Base-by-base conservation (phyloP, 768 basidiomycete species). In the Lactifluus hygrophoroides region DNA sequence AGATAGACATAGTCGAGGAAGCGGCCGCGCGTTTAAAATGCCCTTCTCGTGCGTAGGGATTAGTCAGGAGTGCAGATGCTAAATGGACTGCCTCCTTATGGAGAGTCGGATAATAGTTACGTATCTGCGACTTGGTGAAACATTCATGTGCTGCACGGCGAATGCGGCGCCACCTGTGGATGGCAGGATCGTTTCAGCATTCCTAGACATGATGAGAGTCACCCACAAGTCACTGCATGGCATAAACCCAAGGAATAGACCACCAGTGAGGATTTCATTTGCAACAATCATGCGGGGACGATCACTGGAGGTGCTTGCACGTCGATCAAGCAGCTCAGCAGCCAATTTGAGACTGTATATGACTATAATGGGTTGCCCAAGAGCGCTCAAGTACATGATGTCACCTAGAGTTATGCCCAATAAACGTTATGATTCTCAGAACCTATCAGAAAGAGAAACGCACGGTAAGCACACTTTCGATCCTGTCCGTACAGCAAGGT, bases 261-360 rank as follows among this genome's bases (percentile, higher is more conserved):
- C 70, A 17, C 72, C 68, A 10, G 67, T 67, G 43, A 74, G 62
- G 38, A 71, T 60, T 17, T 75, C 70, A 23, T 60, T 59, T 2
- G 62, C 67, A 10, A 74, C 67, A 30, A 73, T 71, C 25, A 66
- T 49, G 16, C 58, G 55, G 1, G 71, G 68, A 7, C 71, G 56
- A 27, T 63, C 58, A 5, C 68, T 68, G 55, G 69, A 72, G 44
- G 68, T 62, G 13, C 40, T 52, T 25, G 62, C 57, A 11, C 71
- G 70, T 38, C 70, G 70, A 38, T 75, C 74, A 11, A 77, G 66
- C 2, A 78, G 66, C 9, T 78, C 78, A 5, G 57, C 45, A 1
- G 68, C 72, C 13, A 64, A 65, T 35, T 66, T 66, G 43, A 65
- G 64, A 23, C 64, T 66, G 62, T 73, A 75, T n/a, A 73, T 59